These are phyloP conservation scores for Begonia peltatifolia DNA, from an alignment of 306 rosid species.

Conservation along the genomic window DNA sequence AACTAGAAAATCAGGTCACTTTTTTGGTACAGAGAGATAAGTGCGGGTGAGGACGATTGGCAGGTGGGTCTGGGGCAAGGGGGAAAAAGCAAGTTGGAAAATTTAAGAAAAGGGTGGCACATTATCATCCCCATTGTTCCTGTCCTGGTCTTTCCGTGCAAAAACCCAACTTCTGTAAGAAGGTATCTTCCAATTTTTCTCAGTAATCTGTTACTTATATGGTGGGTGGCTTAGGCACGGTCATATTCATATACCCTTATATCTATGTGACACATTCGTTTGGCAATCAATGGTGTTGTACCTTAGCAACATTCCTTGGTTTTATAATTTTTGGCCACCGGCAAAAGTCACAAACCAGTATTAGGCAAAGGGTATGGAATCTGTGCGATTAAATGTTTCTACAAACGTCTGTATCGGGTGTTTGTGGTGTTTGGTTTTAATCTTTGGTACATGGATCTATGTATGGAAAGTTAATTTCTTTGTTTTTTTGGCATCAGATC, in stretches of 20 bases:
- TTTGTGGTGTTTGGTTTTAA: constrained; percentile 20
- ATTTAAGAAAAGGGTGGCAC: background rate
- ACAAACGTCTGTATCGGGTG: constrained; percentile 7
- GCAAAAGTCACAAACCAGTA: background rate
- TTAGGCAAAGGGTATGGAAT: constrained; percentile 1
- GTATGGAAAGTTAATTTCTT: constrained; percentile 8
- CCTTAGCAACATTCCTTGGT: background rate
- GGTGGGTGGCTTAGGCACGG: constrained; percentile 13
- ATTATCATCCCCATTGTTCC: background rate
- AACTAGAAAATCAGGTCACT: no score
- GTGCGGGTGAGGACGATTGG: background rate
- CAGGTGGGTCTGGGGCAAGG: background rate
- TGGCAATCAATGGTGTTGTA: background rate
- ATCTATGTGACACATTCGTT: constrained; percentile 12
- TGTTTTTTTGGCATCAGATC: constrained; percentile 1
- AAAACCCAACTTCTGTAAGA: constrained; percentile 11
- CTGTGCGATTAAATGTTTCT: constrained; percentile 21
- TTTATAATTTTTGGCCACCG: background rate
- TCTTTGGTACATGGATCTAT: constrained; percentile 22
- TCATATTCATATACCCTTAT: constrained; percentile 8
- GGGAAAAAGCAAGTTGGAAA: constrained; percentile 7
- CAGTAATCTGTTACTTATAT: constrained; percentile 9
- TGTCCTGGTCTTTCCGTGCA: constrained; percentile 4
- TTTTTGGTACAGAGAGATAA: background rate
- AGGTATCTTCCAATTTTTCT: constrained; percentile 19